Evolutionary conservation across 1,139 yeast genomes (phyloP), one percentile per base, ranked within the genome.

Genomic region (Taiozyma sp.): DNA sequence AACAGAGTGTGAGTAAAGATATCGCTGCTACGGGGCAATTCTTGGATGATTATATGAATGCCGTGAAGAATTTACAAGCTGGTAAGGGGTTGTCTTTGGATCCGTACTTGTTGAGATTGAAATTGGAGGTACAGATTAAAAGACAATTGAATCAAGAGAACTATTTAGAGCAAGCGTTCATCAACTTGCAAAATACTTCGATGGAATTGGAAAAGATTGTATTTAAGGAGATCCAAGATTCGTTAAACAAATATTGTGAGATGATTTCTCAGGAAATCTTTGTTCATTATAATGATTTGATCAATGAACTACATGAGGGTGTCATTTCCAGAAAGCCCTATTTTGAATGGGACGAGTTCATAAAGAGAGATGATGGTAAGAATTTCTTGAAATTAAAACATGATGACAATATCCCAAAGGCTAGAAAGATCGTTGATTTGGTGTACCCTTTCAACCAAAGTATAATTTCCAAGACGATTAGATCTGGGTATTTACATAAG

Each of bases 321-420:
- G 78, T 86, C 51, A 71, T 85, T 46, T 71, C 81, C 32, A 83
- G 84, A 60, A 86, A 83, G 51, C 72, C 81, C 6, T 78, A 75
- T 32, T 74, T 80, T 58, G 95, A 87, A 68, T 87, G 93, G 93
- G 89, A 85, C 63, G 79, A 81, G 42, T 86, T 85, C 57, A 83
- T 87, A 49, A 64, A 44, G 1, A 72, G 80, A 50, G 84, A 84
- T 53, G 69, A 70, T 50, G 72, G 74, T 3, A 67, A 66, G 47
- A 73, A 76, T 52, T 58, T 74, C 38, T 51, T 76, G 46, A 59
- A 65, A 42, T 67, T 77, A 60, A 69, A 65, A 54, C 73, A 83
- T 53, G 84, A 79, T 55, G 76, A 81, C 51, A 73, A 76, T 8
- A 69, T 70, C 24, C 76, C 76, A 4, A 55, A 55, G 29, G 76